Conservation (phyloP, 2,329 filamentous ascomycete genomes). For the Blastomyces parvus region DNA sequence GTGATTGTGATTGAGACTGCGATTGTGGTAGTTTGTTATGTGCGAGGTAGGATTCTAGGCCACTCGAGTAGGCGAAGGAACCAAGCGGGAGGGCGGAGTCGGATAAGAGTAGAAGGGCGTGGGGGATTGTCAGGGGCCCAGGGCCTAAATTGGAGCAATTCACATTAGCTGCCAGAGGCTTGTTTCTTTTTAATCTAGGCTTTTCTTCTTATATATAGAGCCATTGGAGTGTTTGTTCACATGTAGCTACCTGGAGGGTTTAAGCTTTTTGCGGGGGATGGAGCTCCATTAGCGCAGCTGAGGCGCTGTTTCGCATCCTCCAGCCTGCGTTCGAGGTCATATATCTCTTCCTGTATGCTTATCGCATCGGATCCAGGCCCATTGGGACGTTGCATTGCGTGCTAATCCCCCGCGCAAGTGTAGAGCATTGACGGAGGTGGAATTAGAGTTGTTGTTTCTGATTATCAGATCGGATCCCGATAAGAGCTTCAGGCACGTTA, state of each 20-base stretch:
- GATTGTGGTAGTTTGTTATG: slow-evolving; percentile 39
- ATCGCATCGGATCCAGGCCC: slow-evolving; percentile 16
- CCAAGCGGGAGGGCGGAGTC: slow-evolving; percentile 56
- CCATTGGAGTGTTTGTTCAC: not conserved
- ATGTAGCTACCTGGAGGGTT: not conserved
- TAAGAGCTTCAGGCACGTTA: not conserved
- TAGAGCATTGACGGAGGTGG: not conserved
- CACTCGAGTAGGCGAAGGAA: slow-evolving; percentile 57
- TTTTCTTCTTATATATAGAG: not conserved
- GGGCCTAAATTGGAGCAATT: slow-evolving; percentile 14
- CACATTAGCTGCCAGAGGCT: not conserved
- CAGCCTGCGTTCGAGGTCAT: slow-evolving; percentile 41
- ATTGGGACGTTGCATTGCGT: slow-evolving; percentile 14
- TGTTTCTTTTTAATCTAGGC: not conserved
- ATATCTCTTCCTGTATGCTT: slow-evolving; percentile 32
- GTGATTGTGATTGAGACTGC: not conserved
- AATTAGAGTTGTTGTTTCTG: not conserved
- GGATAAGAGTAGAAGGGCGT: slow-evolving; percentile 51
- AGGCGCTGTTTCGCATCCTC: slow-evolving; percentile 38
- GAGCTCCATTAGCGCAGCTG: slow-evolving; percentile 17
- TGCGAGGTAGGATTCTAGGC: slow-evolving; percentile 55
- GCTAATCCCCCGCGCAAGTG: not conserved
- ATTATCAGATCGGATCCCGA: not conserved
- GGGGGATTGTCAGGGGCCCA: slow-evolving; percentile 26
- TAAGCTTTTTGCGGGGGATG: slow-evolving; percentile 9